These are phyloP conservation scores for Endocalyx cinctus DNA, from an alignment of 2,329 filamentous ascomycete genomes.

Conservation along the genomic window DNA sequence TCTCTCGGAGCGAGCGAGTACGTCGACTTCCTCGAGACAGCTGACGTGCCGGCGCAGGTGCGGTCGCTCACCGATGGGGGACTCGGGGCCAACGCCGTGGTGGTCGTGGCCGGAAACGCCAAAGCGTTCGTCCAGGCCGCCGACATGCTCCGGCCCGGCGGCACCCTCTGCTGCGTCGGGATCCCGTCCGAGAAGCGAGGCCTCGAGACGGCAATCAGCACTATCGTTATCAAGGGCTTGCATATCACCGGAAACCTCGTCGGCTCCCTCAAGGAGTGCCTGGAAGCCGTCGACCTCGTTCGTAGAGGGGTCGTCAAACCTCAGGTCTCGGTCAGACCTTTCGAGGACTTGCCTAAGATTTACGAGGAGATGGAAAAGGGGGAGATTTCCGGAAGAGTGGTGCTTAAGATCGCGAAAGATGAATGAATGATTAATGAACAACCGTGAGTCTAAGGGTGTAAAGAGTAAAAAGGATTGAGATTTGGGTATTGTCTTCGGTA, in stretches of 20 bases:
- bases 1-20: conserved; percentile 34
- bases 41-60: conserved; percentile 29
- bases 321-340: conserved; percentile 34
- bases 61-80: conserved; percentile 31
- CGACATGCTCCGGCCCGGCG: conserved; percentile 39
- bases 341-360: conserved; percentile 34
- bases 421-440: too few relatives aligned
- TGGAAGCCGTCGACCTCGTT: conserved; percentile 40
- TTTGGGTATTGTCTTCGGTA: too few relatives aligned
- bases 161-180: conserved; percentile 38
- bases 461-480: too few relatives aligned
- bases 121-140: conserved; percentile 36
- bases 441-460: too few relatives aligned
- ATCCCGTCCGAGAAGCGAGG: conserved; percentile 35
- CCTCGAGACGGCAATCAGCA: conserved; percentile 35
- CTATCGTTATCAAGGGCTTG: conserved; percentile 41
- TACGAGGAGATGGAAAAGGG: conserved; percentile 41
- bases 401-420: conserved; percentile 33
- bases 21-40: conserved; percentile 31
- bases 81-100: conserved; percentile 35
- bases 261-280: conserved; percentile 39
- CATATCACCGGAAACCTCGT: conserved; percentile 38
- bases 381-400: conserved; percentile 36
- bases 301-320: conserved; percentile 36
- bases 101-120: conserved; percentile 37